Percentiles rank a stretch among this genome's conserved stretches.
Conservation (phyloP, 148 eudicot genomes). For the Talinum fruticosum region DNA sequence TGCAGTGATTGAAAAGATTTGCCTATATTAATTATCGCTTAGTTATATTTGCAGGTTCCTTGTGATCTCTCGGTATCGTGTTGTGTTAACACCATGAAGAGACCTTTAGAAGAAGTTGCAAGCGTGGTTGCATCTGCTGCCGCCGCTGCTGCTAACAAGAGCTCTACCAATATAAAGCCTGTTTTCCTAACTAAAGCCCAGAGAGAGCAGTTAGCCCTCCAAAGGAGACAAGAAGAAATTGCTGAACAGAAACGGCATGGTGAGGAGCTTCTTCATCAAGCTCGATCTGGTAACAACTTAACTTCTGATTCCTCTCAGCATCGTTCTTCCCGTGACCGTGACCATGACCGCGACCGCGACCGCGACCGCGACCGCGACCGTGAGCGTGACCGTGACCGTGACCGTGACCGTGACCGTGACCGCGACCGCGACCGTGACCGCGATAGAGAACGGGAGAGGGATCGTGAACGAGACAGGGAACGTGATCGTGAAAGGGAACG, state of each 20-base stretch:
- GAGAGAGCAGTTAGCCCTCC: slow-evolving; percentile 48
- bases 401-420: slow-evolving; percentile 46
- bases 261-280: slow-evolving; percentile 32
- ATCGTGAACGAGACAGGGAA: slow-evolving; percentile 39
- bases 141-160: slow-evolving; percentile 12
- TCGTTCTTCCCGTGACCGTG: slow-evolving; percentile 40
- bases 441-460: slow-evolving; percentile 53
- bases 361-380: slow-evolving; percentile 13
- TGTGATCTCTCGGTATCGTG: slow-evolving; percentile 8
- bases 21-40: neutral
- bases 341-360: slow-evolving; percentile 22
- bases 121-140: slow-evolving; percentile 23
- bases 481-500: slow-evolving; percentile 59
- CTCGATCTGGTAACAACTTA: slow-evolving; percentile 19
- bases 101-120: slow-evolving; percentile 32
- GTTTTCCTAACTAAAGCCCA: slow-evolving; percentile 51
- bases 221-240: slow-evolving; percentile 37
- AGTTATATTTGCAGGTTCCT: slow-evolving; percentile 11
- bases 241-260: slow-evolving; percentile 38
- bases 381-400: too few species aligned
- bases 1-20: neutral
- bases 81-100: slow-evolving; percentile 28
- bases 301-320: slow-evolving; percentile 27
- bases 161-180: slow-evolving; percentile 36
- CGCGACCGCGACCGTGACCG: too few species aligned